Conservation (phyloP, 176 grass and related monocot genomes). For the bread wheat (Triticum aestivum) region IWGSC_CS_RefSeq_v2.1 NC_057796.1:298582977-298583476, state of each 20-base stretch:
- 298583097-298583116: conserved; percentile 16
- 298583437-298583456: neutral
- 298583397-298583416: conserved; percentile 64
- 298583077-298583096: conserved; percentile 23
- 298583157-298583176: conserved; percentile 77
- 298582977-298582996: too few species aligned
- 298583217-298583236: conserved; percentile 49
- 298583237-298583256: conserved; percentile 48
- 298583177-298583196: conserved; percentile 58
- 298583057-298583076: conserved; percentile 53
- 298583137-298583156: conserved; percentile 60
- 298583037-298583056: conserved; percentile 21
- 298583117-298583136: conserved; percentile 63
- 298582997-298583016: neutral
- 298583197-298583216: conserved; percentile 63
- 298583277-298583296: conserved; percentile 25
- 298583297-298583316: neutral
- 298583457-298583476: neutral
- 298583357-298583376: conserved; percentile 33
- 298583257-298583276: conserved; percentile 68
- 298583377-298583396: conserved; percentile 51
- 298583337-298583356: neutral
- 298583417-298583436: conserved; percentile 57
- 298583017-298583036: conserved; percentile 3
- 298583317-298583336: neutral